phyloP scores from a whole-genome alignment of 495 filamentous ascomycete species.

The Penicillium fimorum region DNA sequence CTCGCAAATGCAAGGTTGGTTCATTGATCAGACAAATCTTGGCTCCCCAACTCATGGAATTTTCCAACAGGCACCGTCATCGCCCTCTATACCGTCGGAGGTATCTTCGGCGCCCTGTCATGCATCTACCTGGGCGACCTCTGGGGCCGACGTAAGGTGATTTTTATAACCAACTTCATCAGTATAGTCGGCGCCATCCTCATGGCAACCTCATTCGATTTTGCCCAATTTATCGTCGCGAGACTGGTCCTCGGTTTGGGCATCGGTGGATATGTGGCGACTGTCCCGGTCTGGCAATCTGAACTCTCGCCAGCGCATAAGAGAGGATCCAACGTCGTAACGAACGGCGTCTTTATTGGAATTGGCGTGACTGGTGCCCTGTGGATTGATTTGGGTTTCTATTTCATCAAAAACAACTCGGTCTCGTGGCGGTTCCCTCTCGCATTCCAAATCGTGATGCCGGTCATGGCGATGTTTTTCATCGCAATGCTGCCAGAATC shows the following conservation, averaged over 20 bases:
- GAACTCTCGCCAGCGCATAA: conserved; percentile 42
- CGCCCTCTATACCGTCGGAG: conserved; percentile 34
- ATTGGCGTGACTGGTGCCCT: conserved; percentile 45
- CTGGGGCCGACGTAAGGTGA: conserved; percentile 30
- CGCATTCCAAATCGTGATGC: conserved; percentile 56
- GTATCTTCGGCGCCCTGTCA: conserved; percentile 32
- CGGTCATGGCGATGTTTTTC: conserved; percentile 54
- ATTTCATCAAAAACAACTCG: conserved; percentile 39
- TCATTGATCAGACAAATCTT: background rate
- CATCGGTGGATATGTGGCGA: conserved; percentile 48
- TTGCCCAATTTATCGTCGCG: conserved; percentile 40
- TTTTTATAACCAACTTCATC: conserved; percentile 28
- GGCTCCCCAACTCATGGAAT: background rate
- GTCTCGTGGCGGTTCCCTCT: conserved; percentile 52
- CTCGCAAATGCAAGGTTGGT: conserved; percentile 43
- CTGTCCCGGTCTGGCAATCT: conserved; percentile 52
- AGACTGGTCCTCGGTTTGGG: conserved; percentile 58
- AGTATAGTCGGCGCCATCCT: conserved; percentile 39
- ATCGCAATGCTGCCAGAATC: conserved; percentile 61
- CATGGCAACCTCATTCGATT: conserved; percentile 40
- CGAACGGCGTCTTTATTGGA: conserved; percentile 52
- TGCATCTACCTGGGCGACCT: conserved; percentile 32
- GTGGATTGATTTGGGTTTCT: conserved; percentile 48
- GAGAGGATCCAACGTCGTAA: conserved; percentile 38
- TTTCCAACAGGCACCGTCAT: conserved; percentile 27